Evolutionary conservation across 805 yeast species (phyloP).

Genomic region (Candida incommunis): DNA sequence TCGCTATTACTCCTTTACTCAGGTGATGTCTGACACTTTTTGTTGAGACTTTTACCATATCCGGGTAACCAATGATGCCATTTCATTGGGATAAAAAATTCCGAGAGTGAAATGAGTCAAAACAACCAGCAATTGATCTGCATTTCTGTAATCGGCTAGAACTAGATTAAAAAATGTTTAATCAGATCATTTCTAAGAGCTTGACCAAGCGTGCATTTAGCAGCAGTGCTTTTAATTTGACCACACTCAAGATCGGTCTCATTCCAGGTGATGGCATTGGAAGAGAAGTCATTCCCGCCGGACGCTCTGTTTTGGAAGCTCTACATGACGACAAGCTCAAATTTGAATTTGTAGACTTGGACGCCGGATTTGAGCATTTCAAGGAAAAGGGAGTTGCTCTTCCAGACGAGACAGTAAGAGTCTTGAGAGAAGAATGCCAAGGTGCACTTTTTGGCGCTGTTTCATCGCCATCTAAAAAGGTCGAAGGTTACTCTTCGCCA

Average conservation of each 20-base stretch:
- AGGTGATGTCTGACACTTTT: too few relatives aligned
- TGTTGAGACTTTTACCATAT: too few relatives aligned
- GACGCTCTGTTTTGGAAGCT: conserved; percentile 71
- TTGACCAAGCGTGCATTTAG: not conserved
- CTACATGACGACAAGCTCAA: conserved; percentile 49
- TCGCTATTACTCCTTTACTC: too few relatives aligned
- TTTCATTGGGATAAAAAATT: not conserved
- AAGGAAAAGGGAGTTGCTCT: conserved; percentile 90
- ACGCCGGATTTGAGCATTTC: conserved; percentile 92
- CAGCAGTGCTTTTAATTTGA: not conserved
- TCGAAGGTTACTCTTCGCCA: conserved; percentile 94
- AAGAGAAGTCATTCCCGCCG: conserved; percentile 95
- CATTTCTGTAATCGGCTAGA: not conserved
- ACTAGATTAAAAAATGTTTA: too few relatives aligned
- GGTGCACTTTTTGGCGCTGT: conserved; percentile 98
- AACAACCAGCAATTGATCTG: too few relatives aligned
- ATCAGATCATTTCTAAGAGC: not conserved
- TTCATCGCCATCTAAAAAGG: conserved; percentile 82
- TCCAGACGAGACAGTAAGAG: conserved; percentile 80
- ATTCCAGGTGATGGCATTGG: conserved; percentile 99
- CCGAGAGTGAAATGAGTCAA: too few relatives aligned
- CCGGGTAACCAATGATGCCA: not conserved
- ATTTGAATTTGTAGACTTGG: conserved; percentile 75
- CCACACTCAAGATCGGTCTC: conserved; percentile 32
- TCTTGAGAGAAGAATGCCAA: conserved; percentile 69